phyloP scores from a whole-genome alignment of 345 rosid species.

The Populus euphratica region DNA sequence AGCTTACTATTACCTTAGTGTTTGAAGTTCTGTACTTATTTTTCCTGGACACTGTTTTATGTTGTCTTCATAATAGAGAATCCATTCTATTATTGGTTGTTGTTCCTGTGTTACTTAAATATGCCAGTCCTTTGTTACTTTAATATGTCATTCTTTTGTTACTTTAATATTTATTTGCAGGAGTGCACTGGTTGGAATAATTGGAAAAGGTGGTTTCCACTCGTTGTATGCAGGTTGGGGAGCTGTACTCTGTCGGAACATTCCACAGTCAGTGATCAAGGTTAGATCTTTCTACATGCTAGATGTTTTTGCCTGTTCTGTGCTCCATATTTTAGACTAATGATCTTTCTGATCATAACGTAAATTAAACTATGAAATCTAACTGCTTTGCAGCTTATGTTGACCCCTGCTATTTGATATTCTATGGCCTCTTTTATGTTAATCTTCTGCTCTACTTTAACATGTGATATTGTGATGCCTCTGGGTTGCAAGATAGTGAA shows the following conservation, averaged over 20 bases:
- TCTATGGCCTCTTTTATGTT: too few species aligned
- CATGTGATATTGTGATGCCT: background rate
- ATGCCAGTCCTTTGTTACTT: background rate
- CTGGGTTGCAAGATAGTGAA: background rate
- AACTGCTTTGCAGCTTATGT: too few species aligned
- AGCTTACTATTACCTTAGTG: background rate
- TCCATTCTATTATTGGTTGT: background rate
- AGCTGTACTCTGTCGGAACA: slow-evolving; percentile 89
- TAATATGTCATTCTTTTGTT: background rate
- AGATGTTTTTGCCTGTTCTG: background rate
- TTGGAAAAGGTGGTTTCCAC: slow-evolving; percentile 71
- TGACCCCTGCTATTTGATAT: too few species aligned
- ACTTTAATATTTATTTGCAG: slow-evolving; percentile 31
- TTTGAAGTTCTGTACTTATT: background rate
- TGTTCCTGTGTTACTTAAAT: background rate
- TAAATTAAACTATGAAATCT: background rate
- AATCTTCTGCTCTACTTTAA: too few species aligned
- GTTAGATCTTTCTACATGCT: slow-evolving; percentile 28
- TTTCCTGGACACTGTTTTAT: background rate
- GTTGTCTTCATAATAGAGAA: background rate
- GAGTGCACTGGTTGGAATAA: slow-evolving; percentile 69
- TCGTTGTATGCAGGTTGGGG: slow-evolving; percentile 92
- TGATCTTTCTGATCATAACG: too few species aligned
- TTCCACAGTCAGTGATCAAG: slow-evolving; percentile 93
- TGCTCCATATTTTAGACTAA: too few species aligned